phyloP scores from a whole-genome alignment of 306 rosid species.

The Ormosia emarginata region DNA sequence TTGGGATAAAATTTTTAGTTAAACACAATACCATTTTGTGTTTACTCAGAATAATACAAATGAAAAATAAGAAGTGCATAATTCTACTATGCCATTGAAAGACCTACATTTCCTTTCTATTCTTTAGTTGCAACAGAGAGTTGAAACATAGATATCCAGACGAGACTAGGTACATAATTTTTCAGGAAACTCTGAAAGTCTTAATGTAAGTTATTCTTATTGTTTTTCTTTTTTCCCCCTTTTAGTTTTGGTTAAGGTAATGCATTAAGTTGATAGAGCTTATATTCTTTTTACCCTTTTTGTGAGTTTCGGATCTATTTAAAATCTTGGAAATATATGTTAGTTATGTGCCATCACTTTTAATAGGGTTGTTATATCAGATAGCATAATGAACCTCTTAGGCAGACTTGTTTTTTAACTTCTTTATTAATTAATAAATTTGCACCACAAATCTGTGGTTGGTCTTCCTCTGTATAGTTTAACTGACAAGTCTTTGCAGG shows the following conservation, averaged over 20 bases:
- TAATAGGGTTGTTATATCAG: slow-evolving; percentile 15
- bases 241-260: slow-evolving; percentile 17
- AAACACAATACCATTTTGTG: too few relatives aligned
- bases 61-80: slow-evolving; percentile 32
- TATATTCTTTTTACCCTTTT: slow-evolving; percentile 26
- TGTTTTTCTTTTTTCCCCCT: neutral
- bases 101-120: slow-evolving; percentile 22
- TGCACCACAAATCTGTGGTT: neutral
- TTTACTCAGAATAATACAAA: too few relatives aligned
- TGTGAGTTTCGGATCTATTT: slow-evolving; percentile 29
- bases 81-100: slow-evolving; percentile 30
- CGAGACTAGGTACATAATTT: slow-evolving; percentile 39
- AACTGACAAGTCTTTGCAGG: too few relatives aligned
- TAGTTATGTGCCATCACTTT: slow-evolving; percentile 12
- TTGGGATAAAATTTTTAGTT: too few relatives aligned
- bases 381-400: neutral
- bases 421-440: neutral
- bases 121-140: slow-evolving; percentile 34
- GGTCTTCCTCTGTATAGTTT: neutral
- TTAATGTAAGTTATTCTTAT: slow-evolving; percentile 36
- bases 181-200: slow-evolving; percentile 37
- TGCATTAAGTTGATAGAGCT: slow-evolving; percentile 29
- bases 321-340: slow-evolving; percentile 21
- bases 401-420: neutral
- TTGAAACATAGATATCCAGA: slow-evolving; percentile 25